These are phyloP conservation scores for Mycena olivaceomarginata DNA, from an alignment of 768 basidiomycete species.

Conservation along the genomic window DNA sequence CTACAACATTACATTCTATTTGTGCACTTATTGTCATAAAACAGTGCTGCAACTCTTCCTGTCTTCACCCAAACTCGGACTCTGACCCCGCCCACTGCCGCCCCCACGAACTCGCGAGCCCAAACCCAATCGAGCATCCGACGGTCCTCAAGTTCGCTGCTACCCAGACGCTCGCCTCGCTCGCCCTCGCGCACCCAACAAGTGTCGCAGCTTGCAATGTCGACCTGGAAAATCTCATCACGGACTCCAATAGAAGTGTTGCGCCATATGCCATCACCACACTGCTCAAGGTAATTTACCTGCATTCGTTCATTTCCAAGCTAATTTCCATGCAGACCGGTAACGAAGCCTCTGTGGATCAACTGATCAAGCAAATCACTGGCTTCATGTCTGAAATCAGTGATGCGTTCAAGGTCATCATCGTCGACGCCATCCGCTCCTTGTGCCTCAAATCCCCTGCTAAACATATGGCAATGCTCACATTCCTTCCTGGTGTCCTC, in stretches of 20 bases:
- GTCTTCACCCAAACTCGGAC: slow-evolving; percentile 95
- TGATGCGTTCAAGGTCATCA: slow-evolving; percentile 99
- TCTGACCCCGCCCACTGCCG: no score
- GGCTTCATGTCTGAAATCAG: slow-evolving; percentile 99
- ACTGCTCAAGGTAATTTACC: slow-evolving; percentile 86
- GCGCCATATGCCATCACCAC: slow-evolving; percentile 99
- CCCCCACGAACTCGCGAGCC: no score
- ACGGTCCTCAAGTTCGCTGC: slow-evolving; percentile 98
- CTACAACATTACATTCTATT: slow-evolving; percentile 16
- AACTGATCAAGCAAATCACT: slow-evolving; percentile 99
- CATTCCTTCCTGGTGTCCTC: slow-evolving; percentile 96
- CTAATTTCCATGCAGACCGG: slow-evolving; percentile 80
- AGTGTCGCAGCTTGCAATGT: slow-evolving; percentile 96
- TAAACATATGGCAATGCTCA: slow-evolving; percentile 97
- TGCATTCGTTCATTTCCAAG: slow-evolving; percentile 6
- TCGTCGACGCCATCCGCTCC: slow-evolving; percentile 98
- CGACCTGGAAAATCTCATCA: slow-evolving; percentile 97
- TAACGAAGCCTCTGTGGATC: slow-evolving; percentile 98
- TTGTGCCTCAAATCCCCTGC: slow-evolving; percentile 99
- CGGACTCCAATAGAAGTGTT: slow-evolving; percentile 95
- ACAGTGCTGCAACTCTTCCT: slow-evolving; percentile 97
- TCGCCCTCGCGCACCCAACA: slow-evolving; percentile 90
- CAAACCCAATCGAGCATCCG: no score
- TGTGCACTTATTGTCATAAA: slow-evolving; percentile 26
- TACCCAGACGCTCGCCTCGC: slow-evolving; percentile 93